Evolutionary conservation across 2,329 filamentous ascomycete genomes (phyloP), one percentile per base, ranked within the genome.

Genomic region (Diaporthe velutina): DNA sequence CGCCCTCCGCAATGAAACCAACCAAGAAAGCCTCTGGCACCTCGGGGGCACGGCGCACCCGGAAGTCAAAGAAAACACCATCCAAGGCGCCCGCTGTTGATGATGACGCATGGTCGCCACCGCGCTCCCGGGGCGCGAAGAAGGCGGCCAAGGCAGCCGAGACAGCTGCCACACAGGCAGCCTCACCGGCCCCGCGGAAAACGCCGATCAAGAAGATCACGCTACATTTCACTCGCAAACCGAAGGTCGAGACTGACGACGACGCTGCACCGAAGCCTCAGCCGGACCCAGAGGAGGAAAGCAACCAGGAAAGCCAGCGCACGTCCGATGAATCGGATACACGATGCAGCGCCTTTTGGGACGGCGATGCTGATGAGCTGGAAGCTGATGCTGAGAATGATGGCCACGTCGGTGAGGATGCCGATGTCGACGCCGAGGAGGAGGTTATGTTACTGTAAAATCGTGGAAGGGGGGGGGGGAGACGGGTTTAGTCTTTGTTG

Each of bases 371-470:
- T 38, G 35, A 35, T 22, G 50, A 50, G 35, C 35, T 12, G 45
- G n/a, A 38, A 28, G 55, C 64, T 13, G 40, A 52, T n/a, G 30
- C 19, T 15, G 35, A 28, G 5, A 50, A 55, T 15, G 7, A 42
- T 35, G 70, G 50, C 15, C 28, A 68, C 22, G 13, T 38, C 10
- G n/a, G n/a, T n/a, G n/a, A 8, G 15, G 42, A 35, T 2, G 58
- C 48, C 33, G 17, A 42, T n/a, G 70, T 54, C 13, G 35, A 48
- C 38, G 19, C 25, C 38, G 50, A 73, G 4, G 71, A 74, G 48
- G 74, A 74, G 33, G 45, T 75, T 5, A 25, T 75, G n/a, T 35
- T 54, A 33, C 25, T 68, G 64, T 68, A 30, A 15, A 28, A 22
- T 0, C n/a, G 48, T 22, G n/a, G 33, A 25, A 15, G 33, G 25